Base-by-base conservation (phyloP, 176 grass and related monocot species). In the Oryza glaberrima region DNA sequence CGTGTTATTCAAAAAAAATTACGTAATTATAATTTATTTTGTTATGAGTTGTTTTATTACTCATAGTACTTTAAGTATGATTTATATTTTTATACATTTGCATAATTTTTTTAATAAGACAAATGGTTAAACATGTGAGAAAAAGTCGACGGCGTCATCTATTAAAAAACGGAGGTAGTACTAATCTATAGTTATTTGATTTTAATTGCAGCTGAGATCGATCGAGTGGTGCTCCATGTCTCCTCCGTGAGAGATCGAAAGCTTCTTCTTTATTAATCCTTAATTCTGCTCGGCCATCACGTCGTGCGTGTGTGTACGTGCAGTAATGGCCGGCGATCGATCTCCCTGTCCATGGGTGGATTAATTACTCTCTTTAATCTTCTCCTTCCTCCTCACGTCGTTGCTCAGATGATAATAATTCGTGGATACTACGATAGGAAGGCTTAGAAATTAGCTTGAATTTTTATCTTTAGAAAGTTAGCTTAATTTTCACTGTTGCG, bases 261-360 rank as follows among this genome's bases (percentile, higher is more conserved):
- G 58, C 58, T 63, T 23, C 40, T 47, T 40, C 1, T 7, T 5
- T 72, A 81, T 5, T 72, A 81, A 58, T 71, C 58, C 7, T 9
- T 28, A 28, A 28, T 28, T 4, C 79, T 2, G 79, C 67, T 81
- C 13, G 13, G 8, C 36, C 68, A 41, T 41, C 68, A 10, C 68
- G 68, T 70, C 79, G 34, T 72, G 80, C 49, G 10, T 63, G 58
- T 63, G 58, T 9, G 58, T 63, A 19, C 58, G 58, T 23, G 58
- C 7, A 23, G 58, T 23, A 63, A 63, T 63, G 58, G 54, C 19
- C 54, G 54, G 58, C 58, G 58, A 63, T 63, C 58, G 58, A 63
- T 63, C 58, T 63, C 58, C 22, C n/a, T 61, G 5, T 58, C 19
- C 20, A 63, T 63, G 2, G 58, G 58, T 23, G 22, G n/a, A 11